Percentiles rank a stretch among this genome's conserved stretches.
Conservation (phyloP, 208 protist species). For the Trypanosoma lewisi region DNA sequence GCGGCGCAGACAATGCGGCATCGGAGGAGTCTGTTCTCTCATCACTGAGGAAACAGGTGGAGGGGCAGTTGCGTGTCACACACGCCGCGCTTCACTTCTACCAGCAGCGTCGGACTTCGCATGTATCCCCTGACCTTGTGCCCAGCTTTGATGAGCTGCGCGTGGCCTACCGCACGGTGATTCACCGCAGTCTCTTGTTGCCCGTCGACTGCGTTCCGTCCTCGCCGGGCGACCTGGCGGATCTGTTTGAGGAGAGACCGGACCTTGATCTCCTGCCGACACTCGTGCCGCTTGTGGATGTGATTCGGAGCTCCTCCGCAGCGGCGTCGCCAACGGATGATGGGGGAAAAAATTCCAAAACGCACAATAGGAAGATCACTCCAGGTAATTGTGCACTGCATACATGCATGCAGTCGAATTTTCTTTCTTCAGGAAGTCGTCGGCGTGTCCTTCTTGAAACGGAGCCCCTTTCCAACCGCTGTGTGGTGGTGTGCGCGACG, state of each 20-base stretch:
- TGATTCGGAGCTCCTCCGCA: slow-evolving; percentile 33
- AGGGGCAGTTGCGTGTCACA: slow-evolving; percentile 29
- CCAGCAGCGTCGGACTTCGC: slow-evolving; percentile 20
- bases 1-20: slow-evolving; percentile 2
- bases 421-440: slow-evolving; percentile 54
- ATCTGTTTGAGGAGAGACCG: slow-evolving; percentile 41
- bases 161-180: slow-evolving; percentile 46
- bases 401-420: slow-evolving; percentile 75
- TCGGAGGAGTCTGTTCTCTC: slow-evolving; percentile 1
- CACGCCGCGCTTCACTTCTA: slow-evolving; percentile 47
- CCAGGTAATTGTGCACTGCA: slow-evolving; percentile 63
- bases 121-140: slow-evolving; percentile 9
- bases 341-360: not conserved
- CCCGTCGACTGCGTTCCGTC: slow-evolving; percentile 71
- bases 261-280: slow-evolving; percentile 67
- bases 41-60: slow-evolving; percentile 11
- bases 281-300: slow-evolving; percentile 74
- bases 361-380: not conserved
- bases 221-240: slow-evolving; percentile 59
- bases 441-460: slow-evolving; percentile 61
- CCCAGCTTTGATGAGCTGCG: slow-evolving; percentile 40
- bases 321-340: not conserved
- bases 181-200: slow-evolving; percentile 64
- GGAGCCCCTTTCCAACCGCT: slow-evolving; percentile 37
- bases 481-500: slow-evolving; percentile 73